These are phyloP conservation scores for Penicillium oxalicum DNA, from an alignment of 2,329 filamentous ascomycete species.

Conservation along the genomic window DNA sequence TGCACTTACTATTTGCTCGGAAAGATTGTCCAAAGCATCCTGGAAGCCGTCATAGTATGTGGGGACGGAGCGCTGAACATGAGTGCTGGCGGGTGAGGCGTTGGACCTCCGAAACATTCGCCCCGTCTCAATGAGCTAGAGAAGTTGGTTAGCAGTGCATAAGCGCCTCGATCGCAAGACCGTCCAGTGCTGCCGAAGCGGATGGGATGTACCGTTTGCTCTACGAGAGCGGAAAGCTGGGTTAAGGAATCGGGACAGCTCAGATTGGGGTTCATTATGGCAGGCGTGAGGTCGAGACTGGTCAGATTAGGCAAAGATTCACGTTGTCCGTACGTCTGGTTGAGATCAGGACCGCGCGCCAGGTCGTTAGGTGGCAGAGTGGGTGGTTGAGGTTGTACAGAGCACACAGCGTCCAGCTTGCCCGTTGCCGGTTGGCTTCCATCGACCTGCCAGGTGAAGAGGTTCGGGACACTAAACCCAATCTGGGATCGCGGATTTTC, in stretches of 20 bases:
- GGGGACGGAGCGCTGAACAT: constrained; percentile 36
- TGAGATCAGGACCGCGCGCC: background rate
- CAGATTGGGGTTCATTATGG: constrained; percentile 17
- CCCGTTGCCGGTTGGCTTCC: background rate
- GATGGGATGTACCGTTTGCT: constrained; percentile 30
- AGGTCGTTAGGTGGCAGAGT: background rate
- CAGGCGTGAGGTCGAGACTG: constrained; percentile 2
- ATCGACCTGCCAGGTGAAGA: background rate
- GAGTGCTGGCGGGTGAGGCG: constrained; percentile 29
- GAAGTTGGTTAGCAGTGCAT: constrained; percentile 14
- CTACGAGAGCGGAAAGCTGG: constrained; percentile 31
- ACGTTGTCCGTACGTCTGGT: background rate
- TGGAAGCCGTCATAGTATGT: constrained; percentile 37
- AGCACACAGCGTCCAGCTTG: background rate
- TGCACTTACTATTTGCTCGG: constrained; percentile 38
- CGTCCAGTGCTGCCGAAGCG: constrained; percentile 3
- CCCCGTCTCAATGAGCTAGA: constrained; percentile 38
- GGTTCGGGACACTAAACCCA: constrained; percentile 13
- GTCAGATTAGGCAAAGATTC: background rate
- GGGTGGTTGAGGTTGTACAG: constrained; percentile 15
- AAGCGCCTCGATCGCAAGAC: background rate
- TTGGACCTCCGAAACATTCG: constrained; percentile 36
- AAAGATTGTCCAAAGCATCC: constrained; percentile 35
- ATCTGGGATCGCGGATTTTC: constrained; percentile 15
- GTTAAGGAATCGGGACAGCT: constrained; percentile 33